A percentile compares a stretch with the other conserved stretches of the same genome.
Conservation (phyloP, 495 filamentous ascomycete species). For the Aspergillus egyptiacus region DNA sequence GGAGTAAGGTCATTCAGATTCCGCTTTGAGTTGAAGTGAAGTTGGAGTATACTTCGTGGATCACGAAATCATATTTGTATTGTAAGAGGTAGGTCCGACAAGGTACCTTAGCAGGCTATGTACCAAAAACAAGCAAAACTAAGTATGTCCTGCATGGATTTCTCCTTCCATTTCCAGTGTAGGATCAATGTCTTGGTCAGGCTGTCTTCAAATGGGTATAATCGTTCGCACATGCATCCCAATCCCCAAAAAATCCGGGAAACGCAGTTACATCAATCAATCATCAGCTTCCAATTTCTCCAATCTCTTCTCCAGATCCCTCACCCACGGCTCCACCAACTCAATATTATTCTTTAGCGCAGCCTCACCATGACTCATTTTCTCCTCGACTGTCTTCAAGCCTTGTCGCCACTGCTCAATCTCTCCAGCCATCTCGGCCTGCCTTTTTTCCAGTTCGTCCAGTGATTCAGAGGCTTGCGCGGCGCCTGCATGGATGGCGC, state of each 20-base stretch:
- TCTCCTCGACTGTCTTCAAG: conserved; percentile 68
- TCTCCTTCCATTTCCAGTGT: no score
- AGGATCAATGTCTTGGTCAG: no score
- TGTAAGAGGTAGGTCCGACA: not conserved
- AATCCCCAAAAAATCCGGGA: not conserved
- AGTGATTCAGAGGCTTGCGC: conserved; percentile 77
- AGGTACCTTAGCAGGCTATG: no score
- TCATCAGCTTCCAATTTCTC: conserved; percentile 38
- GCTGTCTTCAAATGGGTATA: conserved; percentile 11
- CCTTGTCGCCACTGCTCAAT: conserved; percentile 83
- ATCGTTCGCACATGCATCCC: not conserved
- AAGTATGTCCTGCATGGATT: no score
- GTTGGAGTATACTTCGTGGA: no score
- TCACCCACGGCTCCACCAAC: conserved; percentile 81
- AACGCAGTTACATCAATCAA: no score
- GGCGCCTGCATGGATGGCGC: conserved; percentile 80
- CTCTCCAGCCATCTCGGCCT: conserved; percentile 76
- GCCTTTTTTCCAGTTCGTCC: conserved; percentile 66
- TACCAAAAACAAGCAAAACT: not conserved
- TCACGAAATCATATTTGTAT: not conserved
- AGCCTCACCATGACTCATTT: conserved; percentile 60
- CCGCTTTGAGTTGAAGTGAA: no score
- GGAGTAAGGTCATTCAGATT: not conserved
- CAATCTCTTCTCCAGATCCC: conserved; percentile 74
- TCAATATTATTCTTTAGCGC: conserved; percentile 72